Evolutionary conservation across 2,329 filamentous ascomycete genomes (phyloP), one percentile per base, ranked within the genome.

Genomic region (Trichophyton rubrum): DNA sequence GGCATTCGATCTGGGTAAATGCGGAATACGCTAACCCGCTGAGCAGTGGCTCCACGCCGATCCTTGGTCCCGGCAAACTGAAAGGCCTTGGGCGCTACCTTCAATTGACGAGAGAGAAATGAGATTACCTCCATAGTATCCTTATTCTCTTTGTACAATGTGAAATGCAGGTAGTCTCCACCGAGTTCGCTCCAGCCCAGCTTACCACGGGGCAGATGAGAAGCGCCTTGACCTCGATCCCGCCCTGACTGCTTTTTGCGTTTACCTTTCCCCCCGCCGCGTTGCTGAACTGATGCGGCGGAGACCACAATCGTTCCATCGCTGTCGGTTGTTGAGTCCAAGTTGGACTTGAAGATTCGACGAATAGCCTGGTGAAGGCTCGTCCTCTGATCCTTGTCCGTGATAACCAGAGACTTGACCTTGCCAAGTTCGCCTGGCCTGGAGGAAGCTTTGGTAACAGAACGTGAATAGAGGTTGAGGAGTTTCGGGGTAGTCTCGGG

Each of bases 121-220:
- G 84, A 86, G 59, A 95, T 80, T 0, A 89, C 86, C 67, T 96
- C 91, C 88, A 96, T 95, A 0, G 91, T 96, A 70, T 96, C 91
- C 70, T 92, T 91, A 75, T 96, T 96, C 75, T 96, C 91, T 75
- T 96, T 96, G 82, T 92, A 95, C 58, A 96, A 79, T 0, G 89
- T 92, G 72, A 96, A 95, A 72, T 96, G 90, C 13, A 96, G 77
- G 71, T 89, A 93, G 56, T 90, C 86, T 17, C 88, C 89, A n/a
- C 80, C 85, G 47, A 85, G 76, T 65, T 87, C 84, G 59, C 83
- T 76, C 85, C 85, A 88, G 59, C 76, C 78, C 40, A 82, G 67
- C 66, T 80, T 81, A 51, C 76, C 74, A 57, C 72, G 71, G 56
- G 65, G 65, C 41, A 62, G 61, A 49, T 63, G 64, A 30, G 56